Percentiles rank a stretch among this genome's conserved stretches.
phyloP scores from a whole-genome alignment of 2,329 filamentous ascomycete genomes.

The Talaromyces albobiverticillius region DNA sequence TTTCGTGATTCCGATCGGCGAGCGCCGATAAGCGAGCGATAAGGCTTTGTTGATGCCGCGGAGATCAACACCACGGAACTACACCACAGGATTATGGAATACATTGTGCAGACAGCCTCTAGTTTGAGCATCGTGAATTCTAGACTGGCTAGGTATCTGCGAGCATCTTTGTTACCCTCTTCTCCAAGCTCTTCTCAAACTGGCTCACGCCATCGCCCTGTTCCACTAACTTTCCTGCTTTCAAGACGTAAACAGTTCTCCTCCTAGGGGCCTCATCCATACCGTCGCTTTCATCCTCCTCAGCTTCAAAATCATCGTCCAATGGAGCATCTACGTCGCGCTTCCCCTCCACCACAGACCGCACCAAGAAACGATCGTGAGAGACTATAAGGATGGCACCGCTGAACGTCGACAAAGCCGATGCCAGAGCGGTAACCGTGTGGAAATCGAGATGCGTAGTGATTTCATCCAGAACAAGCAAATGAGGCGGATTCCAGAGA shows the following conservation, averaged over 20 bases:
- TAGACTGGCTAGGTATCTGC: no score
- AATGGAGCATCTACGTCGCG: constrained; percentile 36
- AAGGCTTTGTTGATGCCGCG: no score
- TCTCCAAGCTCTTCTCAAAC: constrained; percentile 64
- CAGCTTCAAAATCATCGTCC: constrained; percentile 46
- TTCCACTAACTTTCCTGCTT: constrained; percentile 54
- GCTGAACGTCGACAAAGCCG: constrained; percentile 64
- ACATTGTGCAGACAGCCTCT: no score
- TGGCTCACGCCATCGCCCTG: constrained; percentile 61
- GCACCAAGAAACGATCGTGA: constrained; percentile 79
- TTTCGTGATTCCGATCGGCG: no score
- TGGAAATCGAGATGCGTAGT: constrained; percentile 84
- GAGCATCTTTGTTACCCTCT: constrained; percentile 51
- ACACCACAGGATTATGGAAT: no score
- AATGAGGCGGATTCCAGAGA: constrained; percentile 67
- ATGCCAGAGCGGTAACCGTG: constrained; percentile 69
- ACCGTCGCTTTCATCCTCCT: constrained; percentile 42
- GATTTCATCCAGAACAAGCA: constrained; percentile 74
- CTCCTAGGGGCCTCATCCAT: constrained; percentile 41
- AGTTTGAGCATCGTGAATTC: no score
- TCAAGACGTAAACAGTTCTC: constrained; percentile 60
- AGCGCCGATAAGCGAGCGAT: no score
- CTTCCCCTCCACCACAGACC: constrained; percentile 66
- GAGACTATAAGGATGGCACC: constrained; percentile 75
- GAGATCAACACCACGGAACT: no score